A percentile compares a stretch with the other conserved stretches of the same genome.
Conservation (phyloP, 306 rosid species). For the Potentilla sterilis region DNA sequence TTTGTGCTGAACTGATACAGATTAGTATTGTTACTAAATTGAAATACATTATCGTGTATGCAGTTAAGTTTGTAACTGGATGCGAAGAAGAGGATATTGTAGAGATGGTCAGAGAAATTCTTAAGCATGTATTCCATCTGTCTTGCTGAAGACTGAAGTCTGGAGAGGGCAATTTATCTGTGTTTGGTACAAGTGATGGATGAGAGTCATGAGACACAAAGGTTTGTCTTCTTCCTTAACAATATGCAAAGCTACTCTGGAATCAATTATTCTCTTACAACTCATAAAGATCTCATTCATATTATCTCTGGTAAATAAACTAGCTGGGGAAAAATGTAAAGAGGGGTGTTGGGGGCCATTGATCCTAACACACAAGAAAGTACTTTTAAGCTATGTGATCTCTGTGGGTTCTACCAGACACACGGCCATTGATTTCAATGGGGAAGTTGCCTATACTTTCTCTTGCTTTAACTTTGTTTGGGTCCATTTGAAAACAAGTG, state of each 20-base stretch:
- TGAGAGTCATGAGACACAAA: not conserved
- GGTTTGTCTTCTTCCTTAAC: not conserved
- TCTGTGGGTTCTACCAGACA: slow-evolving; percentile 49
- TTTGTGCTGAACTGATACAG: not conserved
- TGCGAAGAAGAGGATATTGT: slow-evolving; percentile 58
- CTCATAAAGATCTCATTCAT: not conserved
- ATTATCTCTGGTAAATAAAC: not conserved
- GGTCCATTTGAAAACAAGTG: slow-evolving; percentile 7
- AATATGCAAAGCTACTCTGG: not conserved
- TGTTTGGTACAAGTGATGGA: not conserved
- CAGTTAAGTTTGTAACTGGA: slow-evolving; percentile 66
- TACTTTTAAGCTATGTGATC: slow-evolving; percentile 19
- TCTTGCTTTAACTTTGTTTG: slow-evolving; percentile 9
- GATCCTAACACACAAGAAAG: not conserved
- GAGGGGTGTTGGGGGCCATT: slow-evolving; percentile 13
- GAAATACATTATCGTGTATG: slow-evolving; percentile 7
- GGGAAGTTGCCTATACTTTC: not conserved
- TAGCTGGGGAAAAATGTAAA: not conserved
- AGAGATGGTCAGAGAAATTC: slow-evolving; percentile 48
- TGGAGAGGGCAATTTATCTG: not conserved
- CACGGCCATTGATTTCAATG: slow-evolving; percentile 23
- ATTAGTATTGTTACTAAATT: slow-evolving; percentile 20
- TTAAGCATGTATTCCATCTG: slow-evolving; percentile 59
- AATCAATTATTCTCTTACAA: not conserved
- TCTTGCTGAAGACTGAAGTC: slow-evolving; percentile 30